Evolutionary conservation across 495 filamentous ascomycete genomes (phyloP), one percentile per base, ranked within the genome.

Genomic region (Rhypophila decipiens): DNA sequence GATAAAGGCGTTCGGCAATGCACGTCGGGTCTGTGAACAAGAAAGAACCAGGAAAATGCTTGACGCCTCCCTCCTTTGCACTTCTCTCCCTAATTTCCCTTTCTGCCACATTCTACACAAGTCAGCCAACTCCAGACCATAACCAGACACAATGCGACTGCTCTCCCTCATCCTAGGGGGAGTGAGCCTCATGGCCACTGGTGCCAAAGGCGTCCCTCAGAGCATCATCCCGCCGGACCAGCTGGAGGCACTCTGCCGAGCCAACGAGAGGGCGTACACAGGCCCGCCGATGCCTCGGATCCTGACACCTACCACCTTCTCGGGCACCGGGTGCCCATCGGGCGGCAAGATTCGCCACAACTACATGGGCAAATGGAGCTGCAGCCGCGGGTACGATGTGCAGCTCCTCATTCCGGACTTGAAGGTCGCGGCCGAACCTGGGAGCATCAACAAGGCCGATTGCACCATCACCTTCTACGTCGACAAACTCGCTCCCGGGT

Each of bases 291-390:
- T 43, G 40, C 40, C 40, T 27, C 40, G 40, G 13, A 43, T 43
- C 15, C 22, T 43, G 13, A 43, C 21, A 24, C 40, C 40, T 4
- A 43, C 40, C 40, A 43, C 40, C 40, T 39, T 43, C 4, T 43
- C 40, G 8, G 40, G 40, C 40, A 43, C 40, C 40, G 40, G 40
- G 21, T 43, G 40, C 21, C 40, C 19, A 5, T 43, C 40, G 21
- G 40, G 40, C 8, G 40, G 40, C 2, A 43, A 43, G 40, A 43
- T 43, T 29, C 2, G 40, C 8, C 2, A 43, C 21, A 43, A 43
- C 21, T 43, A 43, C 40, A 43, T 43, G 40, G 40, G 40, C 11
- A 43, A 43, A 43, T 43, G 40, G 40, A 43, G 5, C 19, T 43
- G 40, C 40, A 43, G 40, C 40, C 40, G 20, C 21, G 40, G 4